These are phyloP conservation scores for Oryza australiensis DNA, from an alignment of 176 grass and related monocot species.

Conservation along the genomic window DNA sequence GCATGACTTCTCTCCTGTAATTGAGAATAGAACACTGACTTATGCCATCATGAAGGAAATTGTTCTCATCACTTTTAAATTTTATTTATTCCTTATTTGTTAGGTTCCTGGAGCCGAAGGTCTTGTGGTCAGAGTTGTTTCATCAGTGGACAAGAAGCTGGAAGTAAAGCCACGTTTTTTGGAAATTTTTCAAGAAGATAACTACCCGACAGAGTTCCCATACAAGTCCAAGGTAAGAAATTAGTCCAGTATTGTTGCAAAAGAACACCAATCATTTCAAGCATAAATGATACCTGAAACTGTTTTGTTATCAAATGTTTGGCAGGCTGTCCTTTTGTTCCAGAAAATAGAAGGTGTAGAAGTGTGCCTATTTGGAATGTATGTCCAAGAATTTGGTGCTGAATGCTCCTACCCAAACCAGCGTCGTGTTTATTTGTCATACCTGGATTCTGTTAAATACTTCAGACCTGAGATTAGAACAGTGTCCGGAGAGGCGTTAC, in stretches of 20 bases:
- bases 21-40: conserved; percentile 2
- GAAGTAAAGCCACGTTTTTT: conserved; percentile 98
- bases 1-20: not conserved
- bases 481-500: conserved; percentile 75
- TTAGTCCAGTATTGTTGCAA: not conserved
- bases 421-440: conserved; percentile 96
- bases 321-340: conserved; percentile 95
- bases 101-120: conserved; percentile 93
- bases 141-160: conserved; percentile 99
- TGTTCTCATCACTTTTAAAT: conserved; percentile 24
- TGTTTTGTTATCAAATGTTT: conserved; percentile 38
- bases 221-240: conserved; percentile 95
- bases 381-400: conserved; percentile 99
- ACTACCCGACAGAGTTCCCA: conserved; percentile 92
- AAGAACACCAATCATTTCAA: conserved; percentile 6
- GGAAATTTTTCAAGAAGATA: conserved; percentile 98
- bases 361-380: conserved; percentile 99
- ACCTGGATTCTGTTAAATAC: conserved; percentile 99
- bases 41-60: not conserved
- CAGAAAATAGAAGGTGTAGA: conserved; percentile 99
- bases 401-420: conserved; percentile 86
- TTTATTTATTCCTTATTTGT: conserved; percentile 29
- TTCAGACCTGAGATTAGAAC: conserved; percentile 94
- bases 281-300: conserved; percentile 20
- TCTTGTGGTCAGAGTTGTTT: conserved; percentile 98